Evolutionary conservation across 1,284 basidiomycete genomes (phyloP).

Genomic region (Lignosus rhinocerotis): DNA sequence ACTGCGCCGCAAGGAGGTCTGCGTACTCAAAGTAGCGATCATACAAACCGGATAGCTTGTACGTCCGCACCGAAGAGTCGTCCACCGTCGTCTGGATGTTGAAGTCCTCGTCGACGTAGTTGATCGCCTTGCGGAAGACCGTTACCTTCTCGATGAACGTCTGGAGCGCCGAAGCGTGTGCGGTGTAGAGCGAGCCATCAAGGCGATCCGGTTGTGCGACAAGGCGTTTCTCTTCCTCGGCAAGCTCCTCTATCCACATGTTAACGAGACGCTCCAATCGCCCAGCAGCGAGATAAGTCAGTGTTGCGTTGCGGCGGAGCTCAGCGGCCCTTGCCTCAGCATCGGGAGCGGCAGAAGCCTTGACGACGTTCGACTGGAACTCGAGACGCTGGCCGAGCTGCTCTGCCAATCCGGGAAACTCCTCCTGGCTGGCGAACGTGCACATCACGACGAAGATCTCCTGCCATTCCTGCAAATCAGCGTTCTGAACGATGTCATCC

Average conservation of each 20-base stretch:
- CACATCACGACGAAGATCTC: slow-evolving; percentile 97
- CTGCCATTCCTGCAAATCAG: slow-evolving; percentile 93
- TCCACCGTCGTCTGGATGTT: slow-evolving; percentile 30
- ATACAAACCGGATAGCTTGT: slow-evolving; percentile 86
- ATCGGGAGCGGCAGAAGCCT: slow-evolving; percentile 49
- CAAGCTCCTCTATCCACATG: slow-evolving; percentile 93
- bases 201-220: slow-evolving; percentile 46
- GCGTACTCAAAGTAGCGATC: slow-evolving; percentile 97
- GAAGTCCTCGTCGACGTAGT: slow-evolving; percentile 85
- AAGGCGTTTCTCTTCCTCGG: slow-evolving; percentile 76
- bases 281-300: slow-evolving; percentile 91
- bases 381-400: slow-evolving; percentile 92
- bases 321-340: slow-evolving; percentile 48
- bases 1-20: slow-evolving; percentile 88
- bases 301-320: slow-evolving; percentile 86
- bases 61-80: slow-evolving; percentile 61
- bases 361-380: slow-evolving; percentile 69
- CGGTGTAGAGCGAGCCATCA: slow-evolving; percentile 71
- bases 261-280: slow-evolving; percentile 87
- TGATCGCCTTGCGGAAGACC: slow-evolving; percentile 89
- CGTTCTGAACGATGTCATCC: slow-evolving; percentile 92
- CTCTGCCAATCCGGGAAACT: slow-evolving; percentile 87
- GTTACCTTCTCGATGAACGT: slow-evolving; percentile 97
- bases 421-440: slow-evolving; percentile 87
- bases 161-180: slow-evolving; percentile 88